Percentiles rank a stretch among this genome's conserved stretches.
Conservation (phyloP, 2,329 filamentous ascomycete genomes). For the Sarocladium brachiariae region DNA sequence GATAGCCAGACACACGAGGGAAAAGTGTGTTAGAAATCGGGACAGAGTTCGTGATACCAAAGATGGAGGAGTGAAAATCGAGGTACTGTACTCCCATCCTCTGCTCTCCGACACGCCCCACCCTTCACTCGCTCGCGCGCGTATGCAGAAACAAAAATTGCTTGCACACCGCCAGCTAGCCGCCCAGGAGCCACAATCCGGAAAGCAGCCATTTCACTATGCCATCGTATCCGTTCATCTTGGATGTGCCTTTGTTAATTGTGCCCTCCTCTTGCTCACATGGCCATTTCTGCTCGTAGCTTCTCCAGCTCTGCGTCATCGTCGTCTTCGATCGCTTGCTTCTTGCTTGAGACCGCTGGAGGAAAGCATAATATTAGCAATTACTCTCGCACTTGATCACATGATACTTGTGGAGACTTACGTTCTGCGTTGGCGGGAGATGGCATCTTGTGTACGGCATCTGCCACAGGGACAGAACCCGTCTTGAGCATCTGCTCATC, state of each 20-base stretch:
- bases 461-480: constrained; percentile 73
- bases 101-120: too few species aligned
- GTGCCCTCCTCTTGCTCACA: constrained; percentile 43
- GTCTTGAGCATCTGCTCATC: constrained; percentile 92
- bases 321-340: constrained; percentile 66
- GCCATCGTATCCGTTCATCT: background rate
- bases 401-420: constrained; percentile 42
- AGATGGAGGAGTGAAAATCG: background rate
- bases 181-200: background rate
- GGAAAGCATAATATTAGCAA: background rate
- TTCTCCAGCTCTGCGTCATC: constrained; percentile 92
- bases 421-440: constrained; percentile 66
- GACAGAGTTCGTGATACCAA: background rate
- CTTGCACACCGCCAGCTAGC: background rate
- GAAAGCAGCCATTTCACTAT: background rate
- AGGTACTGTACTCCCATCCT: too few species aligned
- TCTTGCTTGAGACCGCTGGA: constrained; percentile 26
- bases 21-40: background rate
- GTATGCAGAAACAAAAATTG: background rate
- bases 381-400: constrained; percentile 11
- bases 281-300: constrained; percentile 94
- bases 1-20: background rate
- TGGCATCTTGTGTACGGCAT: constrained; percentile 72
- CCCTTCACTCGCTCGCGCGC: constrained; percentile 3
- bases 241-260: background rate